Conservation (phyloP, 371 early-diverging fungal species). For the Chytridium lagenaria region DNA sequence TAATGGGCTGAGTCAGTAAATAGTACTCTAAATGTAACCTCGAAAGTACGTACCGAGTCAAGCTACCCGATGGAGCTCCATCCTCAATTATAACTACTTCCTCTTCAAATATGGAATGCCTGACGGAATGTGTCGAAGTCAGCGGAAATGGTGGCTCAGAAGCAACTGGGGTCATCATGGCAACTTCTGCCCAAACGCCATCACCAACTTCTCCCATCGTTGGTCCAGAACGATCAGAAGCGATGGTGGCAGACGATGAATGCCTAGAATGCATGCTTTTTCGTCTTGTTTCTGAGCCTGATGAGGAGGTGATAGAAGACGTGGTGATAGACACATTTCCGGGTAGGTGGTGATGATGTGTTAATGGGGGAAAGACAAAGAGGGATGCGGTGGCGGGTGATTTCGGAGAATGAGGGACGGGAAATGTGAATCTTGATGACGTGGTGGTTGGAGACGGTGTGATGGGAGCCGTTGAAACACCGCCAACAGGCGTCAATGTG, state of each 20-base stretch:
- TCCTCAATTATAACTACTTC: conserved; percentile 1
- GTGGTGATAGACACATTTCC: not conserved
- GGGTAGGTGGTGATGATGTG: not conserved
- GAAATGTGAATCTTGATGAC: not conserved
- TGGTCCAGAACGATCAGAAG: not conserved
- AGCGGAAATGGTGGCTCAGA: not conserved
- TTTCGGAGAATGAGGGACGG: not conserved
- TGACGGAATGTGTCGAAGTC: too few relatives aligned
- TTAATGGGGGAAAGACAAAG: not conserved
- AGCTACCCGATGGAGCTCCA: not conserved
- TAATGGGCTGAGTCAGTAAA: too few relatives aligned
- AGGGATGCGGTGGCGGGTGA: not conserved
- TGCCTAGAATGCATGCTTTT: not conserved
- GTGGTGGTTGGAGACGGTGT: not conserved
- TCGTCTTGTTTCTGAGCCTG: not conserved
- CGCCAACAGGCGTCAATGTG: not conserved
- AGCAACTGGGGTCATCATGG: not conserved
- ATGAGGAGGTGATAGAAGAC: too few relatives aligned
- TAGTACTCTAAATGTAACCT: too few relatives aligned
- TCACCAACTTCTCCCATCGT: conserved; percentile 7
- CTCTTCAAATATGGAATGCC: not conserved
- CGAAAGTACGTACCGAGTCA: not conserved
- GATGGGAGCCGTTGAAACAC: not conserved
- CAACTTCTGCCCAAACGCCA: conserved; percentile 11
- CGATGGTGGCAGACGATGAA: not conserved